phyloP scores from a whole-genome alignment of 106 monocot species.

The Dactylorhiza incarnata region DNA sequence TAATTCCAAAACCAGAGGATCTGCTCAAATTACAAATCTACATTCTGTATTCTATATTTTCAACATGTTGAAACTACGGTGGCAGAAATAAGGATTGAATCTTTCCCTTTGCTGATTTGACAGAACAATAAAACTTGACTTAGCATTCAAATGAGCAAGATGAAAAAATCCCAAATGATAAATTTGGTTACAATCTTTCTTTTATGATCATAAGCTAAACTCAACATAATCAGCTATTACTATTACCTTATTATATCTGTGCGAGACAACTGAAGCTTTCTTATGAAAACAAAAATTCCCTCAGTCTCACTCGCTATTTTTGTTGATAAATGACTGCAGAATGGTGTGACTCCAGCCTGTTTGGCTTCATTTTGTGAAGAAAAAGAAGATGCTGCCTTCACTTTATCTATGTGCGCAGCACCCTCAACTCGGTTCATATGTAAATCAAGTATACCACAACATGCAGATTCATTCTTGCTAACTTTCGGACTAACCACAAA shows the following conservation, averaged over 20 bases:
- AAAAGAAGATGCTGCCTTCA: neutral
- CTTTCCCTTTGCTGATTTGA: too few relatives aligned
- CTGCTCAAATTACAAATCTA: too few relatives aligned
- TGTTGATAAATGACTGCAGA: neutral
- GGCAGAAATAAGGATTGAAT: too few relatives aligned
- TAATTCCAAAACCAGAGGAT: too few relatives aligned
- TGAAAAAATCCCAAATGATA: neutral
- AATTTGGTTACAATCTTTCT: too few relatives aligned
- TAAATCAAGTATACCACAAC: neutral
- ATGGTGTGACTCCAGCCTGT: neutral
- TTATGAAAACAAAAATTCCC: neutral
- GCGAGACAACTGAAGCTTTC: conserved; percentile 1
- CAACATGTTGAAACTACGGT: too few relatives aligned
- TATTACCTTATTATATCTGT: neutral
- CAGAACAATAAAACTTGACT: too few relatives aligned
- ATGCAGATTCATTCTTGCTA: neutral
- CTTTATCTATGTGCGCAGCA: neutral
- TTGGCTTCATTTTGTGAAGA: neutral
- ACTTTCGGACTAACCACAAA: neutral
- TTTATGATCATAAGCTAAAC: neutral
- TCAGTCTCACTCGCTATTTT: neutral
- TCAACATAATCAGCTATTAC: neutral
- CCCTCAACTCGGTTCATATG: neutral
- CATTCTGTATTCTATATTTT: too few relatives aligned
- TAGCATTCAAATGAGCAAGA: neutral